These are phyloP conservation scores for Fraxinus latifolia DNA, from an alignment of 305 asterid species.

Conservation along the genomic window DNA sequence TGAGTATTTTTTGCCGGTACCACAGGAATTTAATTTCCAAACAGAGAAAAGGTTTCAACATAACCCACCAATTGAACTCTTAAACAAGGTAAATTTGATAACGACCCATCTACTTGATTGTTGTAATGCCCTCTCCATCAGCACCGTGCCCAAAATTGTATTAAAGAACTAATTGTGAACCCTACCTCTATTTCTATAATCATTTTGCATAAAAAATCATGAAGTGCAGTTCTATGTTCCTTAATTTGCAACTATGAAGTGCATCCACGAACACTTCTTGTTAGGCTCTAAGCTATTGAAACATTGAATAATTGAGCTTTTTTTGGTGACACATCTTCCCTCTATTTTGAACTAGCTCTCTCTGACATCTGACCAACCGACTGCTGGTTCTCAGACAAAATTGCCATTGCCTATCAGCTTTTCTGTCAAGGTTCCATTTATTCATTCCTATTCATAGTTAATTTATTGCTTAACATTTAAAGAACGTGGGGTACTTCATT, in stretches of 20 bases:
- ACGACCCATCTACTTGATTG: conserved; percentile 14
- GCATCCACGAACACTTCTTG: background rate
- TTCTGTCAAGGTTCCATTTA: conserved; percentile 49
- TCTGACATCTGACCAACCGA: conserved; percentile 53
- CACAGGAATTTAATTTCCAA: conserved; percentile 77
- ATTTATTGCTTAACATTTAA: background rate
- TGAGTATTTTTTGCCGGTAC: conserved; percentile 19
- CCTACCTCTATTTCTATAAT: background rate
- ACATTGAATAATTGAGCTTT: conserved; percentile 9
- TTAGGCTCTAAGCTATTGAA: background rate
- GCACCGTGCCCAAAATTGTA: background rate
- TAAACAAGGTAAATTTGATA: conserved; percentile 56
- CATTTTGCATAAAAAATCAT: background rate
- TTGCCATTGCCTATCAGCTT: conserved; percentile 33
- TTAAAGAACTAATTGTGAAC: background rate
- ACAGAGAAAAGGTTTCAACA: conserved; percentile 57
- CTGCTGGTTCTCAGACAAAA: conserved; percentile 35
- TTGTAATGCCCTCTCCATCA: background rate
- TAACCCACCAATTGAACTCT: conserved; percentile 68
- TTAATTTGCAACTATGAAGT: background rate
- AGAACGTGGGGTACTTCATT: background rate
- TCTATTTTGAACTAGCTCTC: conserved; percentile 56
- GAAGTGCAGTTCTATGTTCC: background rate
- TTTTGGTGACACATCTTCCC: conserved; percentile 24
- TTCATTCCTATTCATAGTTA: conserved; percentile 15